These are phyloP conservation scores for Colletotrichum kahawae DNA, from an alignment of 2,329 filamentous ascomycete species.

Conservation along the genomic window DNA sequence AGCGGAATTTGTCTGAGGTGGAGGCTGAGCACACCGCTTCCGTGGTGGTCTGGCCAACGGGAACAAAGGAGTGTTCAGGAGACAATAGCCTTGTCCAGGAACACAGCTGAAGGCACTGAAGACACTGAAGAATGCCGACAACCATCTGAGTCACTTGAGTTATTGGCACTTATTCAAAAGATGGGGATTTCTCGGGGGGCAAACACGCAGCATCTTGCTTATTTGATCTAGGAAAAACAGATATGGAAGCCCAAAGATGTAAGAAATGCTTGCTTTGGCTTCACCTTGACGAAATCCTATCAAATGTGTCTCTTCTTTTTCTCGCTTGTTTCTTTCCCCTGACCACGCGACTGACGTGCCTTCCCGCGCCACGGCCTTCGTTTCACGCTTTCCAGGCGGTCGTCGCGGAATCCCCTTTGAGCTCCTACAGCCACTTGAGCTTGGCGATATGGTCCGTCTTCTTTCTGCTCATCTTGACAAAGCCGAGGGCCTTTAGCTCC, in stretches of 20 bases:
- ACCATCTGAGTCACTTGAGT: neutral
- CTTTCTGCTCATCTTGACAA: conserved; percentile 88
- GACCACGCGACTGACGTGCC: neutral
- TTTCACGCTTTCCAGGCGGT: conserved; percentile 1
- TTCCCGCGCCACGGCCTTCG: neutral
- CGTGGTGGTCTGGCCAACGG: conserved; percentile 13
- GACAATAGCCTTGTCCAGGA: conserved; percentile 15
- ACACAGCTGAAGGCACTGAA: neutral
- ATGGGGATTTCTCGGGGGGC: neutral
- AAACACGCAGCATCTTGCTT: neutral
- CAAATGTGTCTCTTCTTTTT: neutral
- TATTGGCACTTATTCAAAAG: neutral
- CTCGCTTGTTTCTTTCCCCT: neutral
- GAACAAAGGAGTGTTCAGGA: neutral
- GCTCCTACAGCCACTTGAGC: conserved; percentile 73
- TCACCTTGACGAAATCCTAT: neutral
- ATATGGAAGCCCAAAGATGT: neutral
- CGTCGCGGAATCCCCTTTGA: conserved; percentile 5
- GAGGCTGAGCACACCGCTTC: neutral
- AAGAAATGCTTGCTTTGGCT: neutral
- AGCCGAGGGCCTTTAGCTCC: conserved; percentile 83
- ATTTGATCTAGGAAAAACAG: neutral
- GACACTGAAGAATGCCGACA: neutral
- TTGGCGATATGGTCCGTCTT: conserved; percentile 93
- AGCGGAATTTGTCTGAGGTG: neutral